phyloP scores from a whole-genome alignment of 352 stramenopile genomes.

The Phytophthora capsici region DNA sequence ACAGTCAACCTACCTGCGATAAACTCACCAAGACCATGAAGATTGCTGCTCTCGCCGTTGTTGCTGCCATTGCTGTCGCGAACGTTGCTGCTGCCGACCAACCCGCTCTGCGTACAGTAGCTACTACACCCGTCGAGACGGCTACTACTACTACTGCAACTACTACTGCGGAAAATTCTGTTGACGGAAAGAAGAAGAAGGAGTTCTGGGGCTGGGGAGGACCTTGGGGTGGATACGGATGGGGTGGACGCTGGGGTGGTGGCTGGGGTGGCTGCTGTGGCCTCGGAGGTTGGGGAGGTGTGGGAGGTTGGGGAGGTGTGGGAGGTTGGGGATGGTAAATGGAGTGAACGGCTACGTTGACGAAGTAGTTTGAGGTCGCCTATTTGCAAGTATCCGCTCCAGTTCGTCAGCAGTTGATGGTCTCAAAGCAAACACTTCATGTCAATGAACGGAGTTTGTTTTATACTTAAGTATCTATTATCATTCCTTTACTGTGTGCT shows the following conservation, averaged over 20 bases:
- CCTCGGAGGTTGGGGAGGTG: neutral
- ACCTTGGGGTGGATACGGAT: neutral
- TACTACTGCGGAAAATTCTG: neutral
- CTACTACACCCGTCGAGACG: neutral
- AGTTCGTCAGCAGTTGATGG: no score
- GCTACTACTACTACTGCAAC: neutral
- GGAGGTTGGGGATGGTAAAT: neutral
- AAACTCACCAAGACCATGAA: neutral
- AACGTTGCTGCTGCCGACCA: neutral
- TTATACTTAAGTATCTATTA: no score
- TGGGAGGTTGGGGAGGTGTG: constrained; percentile 1
- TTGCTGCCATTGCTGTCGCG: neutral
- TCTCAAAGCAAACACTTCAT: no score
- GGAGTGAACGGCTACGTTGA: no score
- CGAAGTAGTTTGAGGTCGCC: no score
- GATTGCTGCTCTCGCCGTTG: neutral
- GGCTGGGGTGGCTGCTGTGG: neutral
- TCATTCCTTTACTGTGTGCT: no score
- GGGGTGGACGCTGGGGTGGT: neutral
- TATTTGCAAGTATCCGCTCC: no score
- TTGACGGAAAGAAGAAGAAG: neutral
- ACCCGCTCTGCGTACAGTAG: neutral
- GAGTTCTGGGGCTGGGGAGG: neutral
- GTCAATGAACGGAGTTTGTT: no score
- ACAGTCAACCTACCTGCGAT: neutral